Evolutionary conservation across 2,329 filamentous ascomycete genomes (phyloP).

Genomic region (Lachnellula hyalina): DNA sequence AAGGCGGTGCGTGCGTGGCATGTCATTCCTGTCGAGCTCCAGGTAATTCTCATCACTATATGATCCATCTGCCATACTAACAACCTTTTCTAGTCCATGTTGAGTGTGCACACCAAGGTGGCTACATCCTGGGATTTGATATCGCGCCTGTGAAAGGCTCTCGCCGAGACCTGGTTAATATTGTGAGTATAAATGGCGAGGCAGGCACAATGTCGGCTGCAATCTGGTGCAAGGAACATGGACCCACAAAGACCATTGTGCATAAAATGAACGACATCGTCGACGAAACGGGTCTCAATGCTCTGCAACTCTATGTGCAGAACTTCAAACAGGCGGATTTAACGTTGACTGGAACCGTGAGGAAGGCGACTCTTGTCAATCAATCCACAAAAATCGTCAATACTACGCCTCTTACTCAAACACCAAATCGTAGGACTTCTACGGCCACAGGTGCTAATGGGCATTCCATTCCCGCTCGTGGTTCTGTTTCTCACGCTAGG

Average conservation of each 20-base stretch:
- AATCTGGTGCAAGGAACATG: constrained; percentile 89
- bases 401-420: constrained; percentile 22
- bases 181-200: constrained; percentile 76
- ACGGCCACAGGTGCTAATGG: constrained; percentile 38
- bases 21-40: constrained; percentile 67
- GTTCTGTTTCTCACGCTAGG: constrained; percentile 25
- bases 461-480: constrained; percentile 16
- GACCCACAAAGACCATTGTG: constrained; percentile 63
- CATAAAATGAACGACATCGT: constrained; percentile 75
- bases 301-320: constrained; percentile 78
- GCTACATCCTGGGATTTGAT: constrained; percentile 84
- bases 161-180: constrained; percentile 71
- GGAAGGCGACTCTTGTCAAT: constrained; percentile 68
- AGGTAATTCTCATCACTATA: constrained; percentile 29
- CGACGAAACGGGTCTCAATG: constrained; percentile 66
- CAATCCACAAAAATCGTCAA: constrained; percentile 32
- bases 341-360: constrained; percentile 81
- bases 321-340: constrained; percentile 95
- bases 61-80: constrained; percentile 3
- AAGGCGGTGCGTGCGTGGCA: constrained; percentile 70
- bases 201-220: constrained; percentile 77
- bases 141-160: constrained; percentile 86
- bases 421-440: constrained; percentile 50
- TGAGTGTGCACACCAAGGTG: constrained; percentile 80
- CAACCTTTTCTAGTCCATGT: constrained; percentile 56